Conservation (phyloP, 768 basidiomycete species). For the Rhizopogon vinicolor region DNA sequence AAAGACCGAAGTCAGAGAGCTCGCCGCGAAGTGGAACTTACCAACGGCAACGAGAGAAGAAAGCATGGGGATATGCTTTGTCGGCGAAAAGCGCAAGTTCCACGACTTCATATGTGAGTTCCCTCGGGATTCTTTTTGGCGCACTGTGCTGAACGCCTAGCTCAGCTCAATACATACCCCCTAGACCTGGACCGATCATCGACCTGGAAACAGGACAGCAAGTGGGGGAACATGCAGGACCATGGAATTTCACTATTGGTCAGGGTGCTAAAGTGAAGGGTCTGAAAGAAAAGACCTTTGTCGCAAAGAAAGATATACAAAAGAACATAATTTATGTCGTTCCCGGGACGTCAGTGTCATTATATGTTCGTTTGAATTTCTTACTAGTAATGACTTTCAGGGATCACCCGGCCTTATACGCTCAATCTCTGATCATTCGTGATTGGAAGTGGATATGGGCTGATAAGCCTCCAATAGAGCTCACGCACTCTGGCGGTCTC, state of each 20-base stretch:
- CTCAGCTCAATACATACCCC: constrained; percentile 71
- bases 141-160: not conserved
- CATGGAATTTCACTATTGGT: constrained; percentile 86
- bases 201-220: constrained; percentile 48
- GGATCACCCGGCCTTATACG: constrained; percentile 55
- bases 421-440: constrained; percentile 30
- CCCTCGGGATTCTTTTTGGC: not conserved
- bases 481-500: constrained; percentile 42
- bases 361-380: not conserved
- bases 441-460: constrained; percentile 80
- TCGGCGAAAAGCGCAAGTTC: constrained; percentile 77
- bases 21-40: constrained; percentile 59
- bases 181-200: constrained; percentile 67
- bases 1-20: constrained; percentile 68
- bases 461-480: constrained; percentile 43
- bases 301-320: constrained; percentile 61
- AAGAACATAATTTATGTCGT: constrained; percentile 74
- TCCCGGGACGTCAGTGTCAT: constrained; percentile 53
- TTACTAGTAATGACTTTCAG: constrained; percentile 27
- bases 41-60: constrained; percentile 76
- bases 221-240: constrained; percentile 62
- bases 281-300: constrained; percentile 58
- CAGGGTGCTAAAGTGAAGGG: constrained; percentile 70
- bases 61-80: constrained; percentile 94
- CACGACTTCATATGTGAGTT: constrained; percentile 61